These are phyloP conservation scores for Trichoderma polysporum DNA, from an alignment of 2,329 filamentous ascomycete genomes.

Conservation along the genomic window DNA sequence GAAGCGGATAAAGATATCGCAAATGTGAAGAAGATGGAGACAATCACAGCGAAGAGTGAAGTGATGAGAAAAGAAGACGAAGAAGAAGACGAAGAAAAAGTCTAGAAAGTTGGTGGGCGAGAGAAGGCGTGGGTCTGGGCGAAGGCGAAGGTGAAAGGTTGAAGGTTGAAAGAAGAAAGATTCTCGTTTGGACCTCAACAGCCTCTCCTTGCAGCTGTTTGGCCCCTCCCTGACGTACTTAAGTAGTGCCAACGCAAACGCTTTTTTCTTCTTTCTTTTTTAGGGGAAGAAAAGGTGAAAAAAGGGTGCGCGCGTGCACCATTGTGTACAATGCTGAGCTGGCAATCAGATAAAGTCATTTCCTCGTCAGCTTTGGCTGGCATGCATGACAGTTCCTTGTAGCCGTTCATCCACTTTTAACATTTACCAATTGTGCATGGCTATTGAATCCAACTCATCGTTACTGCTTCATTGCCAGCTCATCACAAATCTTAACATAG, in stretches of 20 bases:
- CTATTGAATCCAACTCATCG: no score
- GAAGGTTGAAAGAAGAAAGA: conserved; percentile 5
- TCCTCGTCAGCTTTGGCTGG: neutral
- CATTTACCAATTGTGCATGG: neutral
- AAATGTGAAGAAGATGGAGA: neutral
- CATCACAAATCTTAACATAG: no score
- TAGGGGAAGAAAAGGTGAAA: neutral
- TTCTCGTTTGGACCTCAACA: conserved; percentile 4
- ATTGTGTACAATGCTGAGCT: neutral
- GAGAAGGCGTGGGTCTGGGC: neutral
- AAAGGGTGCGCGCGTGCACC: neutral
- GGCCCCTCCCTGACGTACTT: neutral
- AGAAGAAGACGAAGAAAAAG: neutral
- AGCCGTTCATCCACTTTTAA: neutral
- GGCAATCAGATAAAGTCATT: neutral
- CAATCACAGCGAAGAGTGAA: neutral
- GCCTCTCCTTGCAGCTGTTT: neutral
- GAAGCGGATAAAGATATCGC: neutral
- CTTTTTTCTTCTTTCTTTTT: neutral
- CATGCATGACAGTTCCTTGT: neutral
- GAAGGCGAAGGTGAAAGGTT: neutral
- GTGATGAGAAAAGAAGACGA: neutral
- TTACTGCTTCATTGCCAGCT: neutral
- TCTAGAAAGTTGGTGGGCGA: neutral
- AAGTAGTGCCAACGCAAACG: conserved; percentile 2